Evolutionary conservation across 1,284 basidiomycete species (phyloP), one percentile per base, ranked within the genome.

Genomic region (Rhodotorula sp.): DNA sequence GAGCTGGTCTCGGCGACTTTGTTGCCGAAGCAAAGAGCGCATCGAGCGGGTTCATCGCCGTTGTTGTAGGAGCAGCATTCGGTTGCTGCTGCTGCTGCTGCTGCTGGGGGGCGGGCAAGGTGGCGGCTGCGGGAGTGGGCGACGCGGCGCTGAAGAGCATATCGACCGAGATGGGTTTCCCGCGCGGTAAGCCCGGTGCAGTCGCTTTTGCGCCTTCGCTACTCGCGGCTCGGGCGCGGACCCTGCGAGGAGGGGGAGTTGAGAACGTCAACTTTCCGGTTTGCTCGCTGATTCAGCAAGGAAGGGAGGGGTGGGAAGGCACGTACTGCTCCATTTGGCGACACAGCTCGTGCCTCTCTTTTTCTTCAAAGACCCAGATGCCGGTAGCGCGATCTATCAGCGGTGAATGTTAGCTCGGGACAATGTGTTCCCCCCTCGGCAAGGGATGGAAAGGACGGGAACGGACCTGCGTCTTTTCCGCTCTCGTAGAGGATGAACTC

Each of bases 361-460:
- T 87, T 22, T 86, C 86, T 45, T 88, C 85, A 76, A 87, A 88
- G 79, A 89, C 88, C 91, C 91, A 94, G 15, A 93, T 82, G 4
- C 91, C 91, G 69, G 90, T 85, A 3, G 87, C 88, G 37, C 80
- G 77, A 45, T 79, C 80, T 69, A 66, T 24, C 46, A n/a, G 10
- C 18, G 24, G 17, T 7, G 18, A 12, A 17, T 24, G 3, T n/a
- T 26, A 74, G 46, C 6, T 12, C 60, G 56, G 37, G 30, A 17
- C 33, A 56, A 12, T 24, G 17, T 42, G 22, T 24, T 42, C 57
- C 22, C 2, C 24, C 5, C 44, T 6, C 30, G 49, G 49, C 4
- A 30, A 15, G 17, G 15, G 15, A 24, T 60, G n/a, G 44, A 6
- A 48, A 17, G 29, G 61, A 12, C 2, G 7, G 3, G 45, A 46